phyloP scores from a whole-genome alignment of 2,329 filamentous ascomycete genomes.

The Cordyceps javanica region DNA sequence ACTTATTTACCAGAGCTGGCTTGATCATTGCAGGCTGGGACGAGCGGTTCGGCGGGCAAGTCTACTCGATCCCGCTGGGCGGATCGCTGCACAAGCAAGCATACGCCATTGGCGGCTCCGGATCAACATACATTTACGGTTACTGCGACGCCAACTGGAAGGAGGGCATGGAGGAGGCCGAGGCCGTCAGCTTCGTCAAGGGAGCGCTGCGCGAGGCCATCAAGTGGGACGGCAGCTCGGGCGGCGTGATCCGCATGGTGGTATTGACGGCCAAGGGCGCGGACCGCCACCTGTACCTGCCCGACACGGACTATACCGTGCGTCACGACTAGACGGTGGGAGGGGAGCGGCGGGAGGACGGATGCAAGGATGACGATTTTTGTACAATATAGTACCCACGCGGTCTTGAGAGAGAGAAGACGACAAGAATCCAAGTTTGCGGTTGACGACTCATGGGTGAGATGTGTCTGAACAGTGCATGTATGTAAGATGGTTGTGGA shows the following conservation, averaged over 20 bases:
- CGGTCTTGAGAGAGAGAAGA: constrained; percentile 1
- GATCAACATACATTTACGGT: constrained; percentile 98
- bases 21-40: constrained; percentile 99
- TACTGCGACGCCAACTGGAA: constrained; percentile 96
- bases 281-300: constrained; percentile 89
- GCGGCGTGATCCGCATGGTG: constrained; percentile 96
- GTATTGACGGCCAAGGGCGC: constrained; percentile 87
- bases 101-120: constrained; percentile 92
- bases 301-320: constrained; percentile 79
- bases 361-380: constrained; percentile 13
- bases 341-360: not conserved
- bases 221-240: constrained; percentile 98
- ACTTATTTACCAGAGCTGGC: constrained; percentile 59
- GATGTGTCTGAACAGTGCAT: not conserved
- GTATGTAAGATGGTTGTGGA: not conserved
- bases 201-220: constrained; percentile 87
- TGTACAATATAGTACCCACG: constrained; percentile 23
- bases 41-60: constrained; percentile 87
- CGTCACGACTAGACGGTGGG: constrained; percentile 51
- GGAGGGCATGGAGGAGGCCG: constrained; percentile 88
- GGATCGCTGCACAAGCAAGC: constrained; percentile 96
- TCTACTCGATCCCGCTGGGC: constrained; percentile 94
- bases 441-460: not conserved
- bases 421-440: not conserved
- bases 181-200: constrained; percentile 91